Evolutionary conservation across 257 asterid genomes (phyloP), one percentile per base, ranked within the genome.

Genomic region (Capsicum chinense): DNA sequence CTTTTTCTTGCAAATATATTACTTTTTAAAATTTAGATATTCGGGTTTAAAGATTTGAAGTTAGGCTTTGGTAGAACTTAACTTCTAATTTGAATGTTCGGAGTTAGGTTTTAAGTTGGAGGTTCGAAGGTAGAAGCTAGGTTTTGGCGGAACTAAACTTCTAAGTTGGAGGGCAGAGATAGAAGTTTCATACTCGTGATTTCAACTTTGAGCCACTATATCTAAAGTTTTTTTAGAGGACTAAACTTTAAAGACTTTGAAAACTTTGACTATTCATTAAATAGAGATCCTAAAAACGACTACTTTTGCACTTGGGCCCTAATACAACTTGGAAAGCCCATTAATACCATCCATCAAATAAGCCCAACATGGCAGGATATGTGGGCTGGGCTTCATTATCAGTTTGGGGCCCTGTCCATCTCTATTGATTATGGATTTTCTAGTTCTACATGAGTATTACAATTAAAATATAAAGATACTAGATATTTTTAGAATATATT

Each of bases 321-420:
- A 6, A 44, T 17, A 42, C 60, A 73, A 48, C 58, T 73, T 73
- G 33, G 4, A 48, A 73, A 73, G 80, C 80, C 80, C 80, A 48
- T 48, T 48, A 9, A 48, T 73, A 15, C 11, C 48, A 35, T 2
- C 17, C 37, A 70, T 70, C 56, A 70, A 70, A 42, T 26, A 26
- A 26, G 2, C 33, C 33, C 33, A 26, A 39, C 44, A 39, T 3
- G 44, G 44, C 44, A 26, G 78, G 7, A 16, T 9, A 69, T 39
- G 0, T 69, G 54, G 78, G 15, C 15, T 69, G 78, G 54, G 78
- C 78, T 39, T 69, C 54, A 39, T 9, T 16, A 69, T 39, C 54
- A 69, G 11, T 13, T 39, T 69, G 7, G 13, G 26, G 78, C 78
- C 0, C n/a, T 35, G 8, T 39, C 54, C 14, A 39, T 21, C 3